Base-by-base conservation (phyloP, 352 stramenopile genomes). In the Phytophthora cryptogea region DNA sequence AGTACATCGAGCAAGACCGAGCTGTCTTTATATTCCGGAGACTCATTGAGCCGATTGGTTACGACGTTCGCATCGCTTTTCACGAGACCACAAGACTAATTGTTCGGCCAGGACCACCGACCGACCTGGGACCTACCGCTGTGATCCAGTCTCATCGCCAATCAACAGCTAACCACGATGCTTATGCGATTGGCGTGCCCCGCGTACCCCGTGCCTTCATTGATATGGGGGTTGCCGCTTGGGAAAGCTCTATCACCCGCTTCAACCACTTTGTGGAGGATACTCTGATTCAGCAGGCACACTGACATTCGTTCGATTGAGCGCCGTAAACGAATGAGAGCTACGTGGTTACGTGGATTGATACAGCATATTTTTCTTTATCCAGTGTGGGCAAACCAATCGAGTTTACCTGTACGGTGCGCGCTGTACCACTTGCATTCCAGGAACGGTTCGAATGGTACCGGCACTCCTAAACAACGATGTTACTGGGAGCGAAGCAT, bases 241-340 rank as follows among this genome's bases (percentile, higher is more conserved):
- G 61, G 61, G 54, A 69, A 47, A 49, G 31, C 35, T 69, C 61
- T 0, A 69, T 69, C 28, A 57, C 61, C n/a, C 54, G 27, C 1
- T 69, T 65, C 13, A 65, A 65, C 14, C 54, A 69, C 44, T 69
- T 64, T 11, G 61, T 69, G 23, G 54, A 69, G 41, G 61, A 69
- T 13, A 65, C 54, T 6, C 36, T 69, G 10, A 48, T 69, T 35
- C 46, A 32, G 32, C 35, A 63, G 17, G 9, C 32, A 3, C 20
- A 31, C 35, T 39, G 27, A 49, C 5, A 2, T 14, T 13, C 17
- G 4, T 14, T n/a, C 63, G 20, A 23, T 23, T 23, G 2, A 23
- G 20, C 20, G 20, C 2, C 20, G 20, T 23, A 23, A n/a, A 23
- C 20, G 20, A 23, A 23, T 23, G 20, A 23, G 1, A 3, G 20